Evolutionary conservation across 1,284 basidiomycete genomes (phyloP), one percentile per base, ranked within the genome.

Genomic region (Laetiporus sulphureus): DNA sequence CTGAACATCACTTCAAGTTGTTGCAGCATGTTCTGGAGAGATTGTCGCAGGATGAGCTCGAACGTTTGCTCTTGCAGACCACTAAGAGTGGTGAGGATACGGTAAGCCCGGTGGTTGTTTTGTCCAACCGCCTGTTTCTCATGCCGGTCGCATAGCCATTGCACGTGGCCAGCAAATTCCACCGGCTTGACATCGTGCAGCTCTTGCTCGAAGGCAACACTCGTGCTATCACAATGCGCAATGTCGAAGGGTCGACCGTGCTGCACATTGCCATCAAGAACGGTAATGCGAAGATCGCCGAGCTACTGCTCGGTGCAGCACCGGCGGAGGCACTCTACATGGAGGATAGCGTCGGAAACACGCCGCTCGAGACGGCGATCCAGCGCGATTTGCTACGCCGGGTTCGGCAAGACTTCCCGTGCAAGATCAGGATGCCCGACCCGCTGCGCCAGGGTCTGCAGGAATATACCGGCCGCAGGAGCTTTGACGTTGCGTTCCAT

Each of bases 11-110:
- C 16, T 5, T 46, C 3, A 46, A 44, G 23, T 45, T 71, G 18
- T 51, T 79, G 8, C 54, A 66, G 15, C 65, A 75, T 52, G 50
- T 74, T 1, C 51, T 77, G 7, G 53, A 66, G 21, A 72, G 70
- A 45, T 62, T 79, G 1, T 71, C 76, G 11, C 51, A 56, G n/a
- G 71, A 77, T 25, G 58, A 68, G 15, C 67, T 59, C 19, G 61
- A 67, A 35, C 49, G 52, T 0, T 48, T 79, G 3, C 55, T 79
- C 16, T 44, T 49, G 2, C 73, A 76, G 44, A 66, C 67, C 46
- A 72, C 72, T 1, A 72, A 68, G 45, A 54, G 46, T 1, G 58
- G 59, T 2, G 50, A 60, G 12, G 69, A 73, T 41, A 78, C 75
- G 4, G 76, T 77, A 50, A 11, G 67, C 57, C 4, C 7, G 10